These are phyloP conservation scores for Debaryomyces coudertii DNA, from an alignment of 1,139 yeast genomes.

Conservation along the genomic window DNA sequence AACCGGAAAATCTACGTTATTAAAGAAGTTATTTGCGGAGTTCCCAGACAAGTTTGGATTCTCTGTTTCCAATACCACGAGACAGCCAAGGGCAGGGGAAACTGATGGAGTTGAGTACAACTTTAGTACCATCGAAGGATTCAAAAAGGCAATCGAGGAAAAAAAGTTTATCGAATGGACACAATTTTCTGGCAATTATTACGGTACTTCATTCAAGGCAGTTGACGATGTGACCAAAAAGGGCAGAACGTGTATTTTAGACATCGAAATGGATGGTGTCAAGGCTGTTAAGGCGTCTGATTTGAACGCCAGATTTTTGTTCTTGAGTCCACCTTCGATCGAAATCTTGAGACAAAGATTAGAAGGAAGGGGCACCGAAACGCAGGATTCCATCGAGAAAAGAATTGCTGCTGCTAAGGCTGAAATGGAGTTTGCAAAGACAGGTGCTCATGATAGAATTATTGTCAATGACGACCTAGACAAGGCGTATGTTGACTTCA, in stretches of 20 bases:
- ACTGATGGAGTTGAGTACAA: slow-evolving; percentile 86
- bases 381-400: slow-evolving; percentile 78
- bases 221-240: slow-evolving; percentile 71
- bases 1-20: slow-evolving; percentile 91
- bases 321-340: slow-evolving; percentile 90
- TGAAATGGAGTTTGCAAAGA: slow-evolving; percentile 84
- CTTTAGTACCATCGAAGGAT: slow-evolving; percentile 77
- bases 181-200: slow-evolving; percentile 94
- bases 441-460: slow-evolving; percentile 89
- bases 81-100: slow-evolving; percentile 92
- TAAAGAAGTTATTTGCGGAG: slow-evolving; percentile 87
- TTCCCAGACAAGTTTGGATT: slow-evolving; percentile 89
- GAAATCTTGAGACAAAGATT: slow-evolving; percentile 75
- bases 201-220: slow-evolving; percentile 88
- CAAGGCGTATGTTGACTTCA: slow-evolving; percentile 80
- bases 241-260: slow-evolving; percentile 82
- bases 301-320: slow-evolving; percentile 81
- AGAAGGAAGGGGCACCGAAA: slow-evolving; percentile 91
- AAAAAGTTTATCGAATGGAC: slow-evolving; percentile 95
- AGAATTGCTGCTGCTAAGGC: slow-evolving; percentile 84
- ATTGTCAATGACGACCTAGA: slow-evolving; percentile 92
- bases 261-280: slow-evolving; percentile 99
- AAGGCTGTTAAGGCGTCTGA: slow-evolving; percentile 82
- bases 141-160: slow-evolving; percentile 71
- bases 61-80: slow-evolving; percentile 92